Evolutionary conservation across 2,329 filamentous ascomycete genomes (phyloP).

Genomic region (Dichotomopilus funicola): DNA sequence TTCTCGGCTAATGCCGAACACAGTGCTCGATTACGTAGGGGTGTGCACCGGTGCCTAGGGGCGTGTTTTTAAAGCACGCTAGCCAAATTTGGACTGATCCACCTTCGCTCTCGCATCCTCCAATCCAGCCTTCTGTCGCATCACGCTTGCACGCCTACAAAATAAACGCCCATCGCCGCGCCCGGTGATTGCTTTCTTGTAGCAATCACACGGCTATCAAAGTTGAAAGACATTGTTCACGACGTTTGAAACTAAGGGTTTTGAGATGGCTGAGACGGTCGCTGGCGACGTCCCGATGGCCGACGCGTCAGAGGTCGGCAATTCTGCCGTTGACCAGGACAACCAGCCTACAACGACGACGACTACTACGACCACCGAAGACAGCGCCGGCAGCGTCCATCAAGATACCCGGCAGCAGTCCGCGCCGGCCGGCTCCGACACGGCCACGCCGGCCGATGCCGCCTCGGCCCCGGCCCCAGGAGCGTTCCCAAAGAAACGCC

Average conservation of each 20-base stretch:
- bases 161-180: constrained; percentile 14
- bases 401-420: background rate
- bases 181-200: constrained; percentile 22
- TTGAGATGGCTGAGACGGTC: background rate
- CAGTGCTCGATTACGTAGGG: too few relatives aligned
- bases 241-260: background rate
- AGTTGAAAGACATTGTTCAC: background rate
- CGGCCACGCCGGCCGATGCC: background rate
- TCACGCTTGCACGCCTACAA: constrained; percentile 18
- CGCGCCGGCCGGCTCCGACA: background rate
- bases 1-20: too few relatives aligned
- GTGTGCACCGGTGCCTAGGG: too few relatives aligned
- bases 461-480: constrained; percentile 9
- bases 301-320: background rate
- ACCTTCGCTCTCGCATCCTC: background rate
- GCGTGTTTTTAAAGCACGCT: too few relatives aligned
- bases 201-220: background rate
- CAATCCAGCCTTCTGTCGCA: background rate
- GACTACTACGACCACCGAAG: too few relatives aligned
- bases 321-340: background rate
- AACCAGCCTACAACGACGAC: background rate
- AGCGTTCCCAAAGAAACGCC: constrained; percentile 23
- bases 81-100: background rate
- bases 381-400: too few relatives aligned
- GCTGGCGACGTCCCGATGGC: background rate